A percentile compares a stretch with the other conserved stretches of the same genome.
Conservation (phyloP, 208 protist genomes). For the Leishmania guyanensis region DNA sequence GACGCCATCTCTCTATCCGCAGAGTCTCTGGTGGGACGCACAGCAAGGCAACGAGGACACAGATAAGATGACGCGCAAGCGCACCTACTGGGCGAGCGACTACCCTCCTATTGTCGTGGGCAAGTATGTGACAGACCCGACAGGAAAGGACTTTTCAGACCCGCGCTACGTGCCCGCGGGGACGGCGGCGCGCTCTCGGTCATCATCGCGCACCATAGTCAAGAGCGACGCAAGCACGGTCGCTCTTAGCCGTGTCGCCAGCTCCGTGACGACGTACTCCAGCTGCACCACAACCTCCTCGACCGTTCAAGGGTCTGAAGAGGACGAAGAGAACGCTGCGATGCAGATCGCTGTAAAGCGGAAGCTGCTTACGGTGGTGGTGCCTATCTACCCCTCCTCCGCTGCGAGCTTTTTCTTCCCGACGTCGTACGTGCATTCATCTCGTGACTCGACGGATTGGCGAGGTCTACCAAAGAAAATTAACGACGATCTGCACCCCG, state of each 20-base stretch:
- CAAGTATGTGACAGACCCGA: slow-evolving; percentile 75
- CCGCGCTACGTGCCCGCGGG: slow-evolving; percentile 53
- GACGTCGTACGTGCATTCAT: slow-evolving; percentile 52
- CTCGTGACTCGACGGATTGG: slow-evolving; percentile 33
- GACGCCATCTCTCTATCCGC: slow-evolving; percentile 55
- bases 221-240: slow-evolving; percentile 7
- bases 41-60: slow-evolving; percentile 48
- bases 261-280: slow-evolving; percentile 16
- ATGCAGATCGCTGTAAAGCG: slow-evolving; percentile 10
- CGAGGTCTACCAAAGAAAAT: slow-evolving; percentile 55
- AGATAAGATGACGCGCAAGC: slow-evolving; percentile 48
- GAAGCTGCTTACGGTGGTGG: slow-evolving; percentile 53
- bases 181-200: slow-evolving; percentile 17
- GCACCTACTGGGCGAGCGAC: slow-evolving; percentile 53
- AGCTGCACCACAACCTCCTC: slow-evolving; percentile 22
- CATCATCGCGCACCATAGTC: slow-evolving; percentile 19
- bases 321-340: slow-evolving; percentile 23
- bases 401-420: slow-evolving; percentile 80
- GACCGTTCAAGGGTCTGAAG: slow-evolving; percentile 12
- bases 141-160: slow-evolving; percentile 79
- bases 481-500: slow-evolving; percentile 66
- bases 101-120: slow-evolving; percentile 58
- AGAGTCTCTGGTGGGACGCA: slow-evolving; percentile 70
- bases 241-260: slow-evolving; percentile 14
- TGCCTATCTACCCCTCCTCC: slow-evolving; percentile 61